Evolutionary conservation across 2,329 filamentous ascomycete species (phyloP).

Genomic region (Colletotrichum sp.): DNA sequence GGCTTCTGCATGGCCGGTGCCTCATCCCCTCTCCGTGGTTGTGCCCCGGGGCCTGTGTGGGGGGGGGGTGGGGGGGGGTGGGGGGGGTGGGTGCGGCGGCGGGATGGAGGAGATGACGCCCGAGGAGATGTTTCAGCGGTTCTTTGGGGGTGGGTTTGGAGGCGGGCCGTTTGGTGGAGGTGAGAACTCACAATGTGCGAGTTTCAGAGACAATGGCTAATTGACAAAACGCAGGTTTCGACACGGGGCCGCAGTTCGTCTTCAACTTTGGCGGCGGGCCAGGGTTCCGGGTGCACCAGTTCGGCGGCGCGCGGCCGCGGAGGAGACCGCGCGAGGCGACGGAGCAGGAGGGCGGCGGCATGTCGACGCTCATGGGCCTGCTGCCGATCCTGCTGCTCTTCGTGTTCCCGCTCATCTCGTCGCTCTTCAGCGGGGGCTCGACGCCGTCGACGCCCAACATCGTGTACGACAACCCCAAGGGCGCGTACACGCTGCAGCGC

Average conservation of each 20-base stretch:
- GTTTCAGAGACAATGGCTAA: neutral
- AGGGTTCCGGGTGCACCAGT: constrained; percentile 93
- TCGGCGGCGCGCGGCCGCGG: constrained; percentile 80
- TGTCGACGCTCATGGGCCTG: constrained; percentile 73
- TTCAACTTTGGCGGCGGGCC: constrained; percentile 95
- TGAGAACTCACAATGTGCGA: constrained; percentile 23
- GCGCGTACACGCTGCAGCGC: constrained; percentile 77
- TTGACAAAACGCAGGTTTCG: constrained; percentile 56
- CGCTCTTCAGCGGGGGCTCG: constrained; percentile 69
- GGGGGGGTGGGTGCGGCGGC: constrained; percentile 61
- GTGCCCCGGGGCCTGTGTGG: no score
- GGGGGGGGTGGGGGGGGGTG: constrained; percentile 29
- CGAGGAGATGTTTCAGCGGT: constrained; percentile 95
- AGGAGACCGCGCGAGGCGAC: constrained; percentile 74
- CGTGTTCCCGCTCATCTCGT: constrained; percentile 82
- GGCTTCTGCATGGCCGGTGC: no score
- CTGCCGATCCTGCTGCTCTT: constrained; percentile 91
- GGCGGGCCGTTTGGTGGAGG: constrained; percentile 56
- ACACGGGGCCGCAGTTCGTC: constrained; percentile 85
- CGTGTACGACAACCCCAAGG: constrained; percentile 73
- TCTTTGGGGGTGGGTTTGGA: constrained; percentile 82
- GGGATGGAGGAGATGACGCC: constrained; percentile 94
- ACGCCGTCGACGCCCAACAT: constrained; percentile 68
- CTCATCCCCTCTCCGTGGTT: no score
- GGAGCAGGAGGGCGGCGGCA: constrained; percentile 54